Evolutionary conservation across 352 stramenopile species (phyloP).

Genomic region (Globisporangium takayamanum): DNA sequence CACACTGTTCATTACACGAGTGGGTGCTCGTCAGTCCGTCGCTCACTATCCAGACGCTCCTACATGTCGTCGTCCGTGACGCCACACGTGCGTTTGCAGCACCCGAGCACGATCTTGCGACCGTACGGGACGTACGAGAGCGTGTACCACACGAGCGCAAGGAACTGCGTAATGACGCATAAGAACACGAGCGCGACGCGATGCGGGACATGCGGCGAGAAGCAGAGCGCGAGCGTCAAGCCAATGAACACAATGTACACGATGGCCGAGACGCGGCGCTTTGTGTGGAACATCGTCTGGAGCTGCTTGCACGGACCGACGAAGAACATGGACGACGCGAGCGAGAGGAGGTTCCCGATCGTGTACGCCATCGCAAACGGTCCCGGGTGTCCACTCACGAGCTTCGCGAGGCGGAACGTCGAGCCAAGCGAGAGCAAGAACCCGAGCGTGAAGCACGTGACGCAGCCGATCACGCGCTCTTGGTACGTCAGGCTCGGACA

Average conservation of each 20-base stretch:
- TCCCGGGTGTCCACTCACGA: slow-evolving; percentile 68
- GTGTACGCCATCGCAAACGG: slow-evolving; percentile 85
- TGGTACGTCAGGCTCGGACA: slow-evolving; percentile 80
- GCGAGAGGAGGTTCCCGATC: slow-evolving; percentile 77
- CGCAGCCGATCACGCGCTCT: slow-evolving; percentile 74
- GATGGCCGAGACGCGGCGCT: slow-evolving; percentile 58
- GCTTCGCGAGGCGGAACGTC: slow-evolving; percentile 67
- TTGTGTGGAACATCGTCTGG: slow-evolving; percentile 79
- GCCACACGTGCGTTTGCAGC: slow-evolving; percentile 58
- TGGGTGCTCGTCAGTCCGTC: neutral
- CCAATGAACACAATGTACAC: slow-evolving; percentile 79
- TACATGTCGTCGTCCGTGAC: slow-evolving; percentile 46
- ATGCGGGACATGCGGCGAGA: slow-evolving; percentile 57
- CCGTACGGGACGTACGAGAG: slow-evolving; percentile 86
- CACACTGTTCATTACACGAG: no score
- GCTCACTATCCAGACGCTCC: neutral
- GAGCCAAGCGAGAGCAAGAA: slow-evolving; percentile 81
- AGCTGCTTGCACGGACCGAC: slow-evolving; percentile 76
- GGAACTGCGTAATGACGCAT: slow-evolving; percentile 70
- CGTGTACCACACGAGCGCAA: slow-evolving; percentile 81
- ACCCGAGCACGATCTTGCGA: slow-evolving; percentile 53
- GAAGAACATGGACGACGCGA: slow-evolving; percentile 84
- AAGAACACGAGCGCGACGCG: slow-evolving; percentile 66
- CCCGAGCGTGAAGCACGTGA: slow-evolving; percentile 75
- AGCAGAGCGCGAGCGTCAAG: slow-evolving; percentile 71